A percentile compares a stretch with the other conserved stretches of the same genome.
Evolutionary conservation across 2,329 filamentous ascomycete genomes (phyloP).

Genomic region (Microdochium trichocladiopsis): DNA sequence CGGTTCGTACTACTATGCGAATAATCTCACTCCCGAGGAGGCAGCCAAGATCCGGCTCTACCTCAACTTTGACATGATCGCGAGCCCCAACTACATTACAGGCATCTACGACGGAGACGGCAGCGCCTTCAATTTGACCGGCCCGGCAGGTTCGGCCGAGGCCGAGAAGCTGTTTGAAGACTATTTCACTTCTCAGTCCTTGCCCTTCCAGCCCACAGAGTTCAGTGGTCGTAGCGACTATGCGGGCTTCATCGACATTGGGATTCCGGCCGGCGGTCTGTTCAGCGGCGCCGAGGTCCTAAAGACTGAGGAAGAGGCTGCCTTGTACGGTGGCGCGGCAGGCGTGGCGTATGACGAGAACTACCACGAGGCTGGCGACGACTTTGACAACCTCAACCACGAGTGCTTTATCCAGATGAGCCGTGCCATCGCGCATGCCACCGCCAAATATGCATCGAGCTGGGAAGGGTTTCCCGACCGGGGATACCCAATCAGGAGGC

Average conservation of each 20-base stretch:
- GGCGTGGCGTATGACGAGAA: background rate
- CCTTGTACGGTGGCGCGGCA: slow-evolving; percentile 23
- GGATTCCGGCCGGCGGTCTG: slow-evolving; percentile 49
- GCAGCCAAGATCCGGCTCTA: slow-evolving; percentile 40
- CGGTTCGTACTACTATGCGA: background rate
- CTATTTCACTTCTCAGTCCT: slow-evolving; percentile 38
- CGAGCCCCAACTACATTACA: slow-evolving; percentile 41
- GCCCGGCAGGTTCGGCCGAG: slow-evolving; percentile 50
- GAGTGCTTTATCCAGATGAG: background rate
- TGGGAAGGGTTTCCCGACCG: background rate
- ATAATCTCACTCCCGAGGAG: background rate
- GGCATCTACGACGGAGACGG: slow-evolving; percentile 55
- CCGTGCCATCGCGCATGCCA: background rate
- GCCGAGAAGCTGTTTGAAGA: slow-evolving; percentile 51
- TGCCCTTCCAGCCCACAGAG: slow-evolving; percentile 39
- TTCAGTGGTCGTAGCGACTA: slow-evolving; percentile 56
- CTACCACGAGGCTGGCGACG: background rate
- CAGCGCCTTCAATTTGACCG: slow-evolving; percentile 49
- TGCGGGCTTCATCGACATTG: slow-evolving; percentile 47
- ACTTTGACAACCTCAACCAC: background rate
- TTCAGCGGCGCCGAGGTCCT: slow-evolving; percentile 52
- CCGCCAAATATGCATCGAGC: background rate
- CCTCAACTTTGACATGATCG: slow-evolving; percentile 52
- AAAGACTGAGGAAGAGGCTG: slow-evolving; percentile 46
- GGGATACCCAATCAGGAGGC: background rate